Conservation (phyloP, 257 asterid genomes). For the Fraxinus pennsylvanica region DNA sequence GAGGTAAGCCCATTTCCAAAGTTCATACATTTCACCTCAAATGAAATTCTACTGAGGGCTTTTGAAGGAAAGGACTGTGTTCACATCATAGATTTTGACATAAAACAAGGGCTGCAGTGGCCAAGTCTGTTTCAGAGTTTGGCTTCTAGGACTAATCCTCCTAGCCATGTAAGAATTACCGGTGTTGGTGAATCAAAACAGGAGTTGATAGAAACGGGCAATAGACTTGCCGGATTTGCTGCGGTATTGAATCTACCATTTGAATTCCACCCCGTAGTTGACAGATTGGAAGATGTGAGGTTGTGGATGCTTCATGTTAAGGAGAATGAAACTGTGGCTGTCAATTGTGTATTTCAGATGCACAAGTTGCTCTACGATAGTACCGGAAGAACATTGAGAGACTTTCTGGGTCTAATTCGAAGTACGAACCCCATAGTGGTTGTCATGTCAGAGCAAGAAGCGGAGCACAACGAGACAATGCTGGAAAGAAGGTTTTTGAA, state of each 20-base stretch:
- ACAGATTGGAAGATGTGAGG: constrained; percentile 87
- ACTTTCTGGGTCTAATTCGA: constrained; percentile 67
- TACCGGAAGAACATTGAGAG: constrained; percentile 51
- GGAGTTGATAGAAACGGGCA: constrained; percentile 80
- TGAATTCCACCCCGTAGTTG: constrained; percentile 92
- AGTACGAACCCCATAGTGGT: constrained; percentile 74
- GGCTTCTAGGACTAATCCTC: constrained; percentile 71
- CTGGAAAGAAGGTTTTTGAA: constrained; percentile 58
- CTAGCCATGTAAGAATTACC: constrained; percentile 80
- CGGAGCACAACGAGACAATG: constrained; percentile 52
- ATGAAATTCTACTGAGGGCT: constrained; percentile 77
- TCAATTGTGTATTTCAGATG: constrained; percentile 75
- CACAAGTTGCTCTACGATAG: constrained; percentile 75
- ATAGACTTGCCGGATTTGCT: constrained; percentile 72
- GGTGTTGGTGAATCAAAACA: constrained; percentile 92
- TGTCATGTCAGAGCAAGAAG: constrained; percentile 86
- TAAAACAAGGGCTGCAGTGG: constrained; percentile 95
- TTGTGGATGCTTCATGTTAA: constrained; percentile 99
- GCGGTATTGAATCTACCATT: constrained; percentile 64
- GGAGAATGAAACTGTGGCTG: constrained; percentile 76
- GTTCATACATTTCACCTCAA: constrained; percentile 85
- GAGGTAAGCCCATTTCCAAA: constrained; percentile 77
- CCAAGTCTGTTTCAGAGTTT: constrained; percentile 87
- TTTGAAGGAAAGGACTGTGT: constrained; percentile 81
- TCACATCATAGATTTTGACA: constrained; percentile 88